A percentile compares a stretch with the other conserved stretches of the same genome.
Conservation (phyloP, 2,329 filamentous ascomycete species). For the Talaromyces sp. region DNA sequence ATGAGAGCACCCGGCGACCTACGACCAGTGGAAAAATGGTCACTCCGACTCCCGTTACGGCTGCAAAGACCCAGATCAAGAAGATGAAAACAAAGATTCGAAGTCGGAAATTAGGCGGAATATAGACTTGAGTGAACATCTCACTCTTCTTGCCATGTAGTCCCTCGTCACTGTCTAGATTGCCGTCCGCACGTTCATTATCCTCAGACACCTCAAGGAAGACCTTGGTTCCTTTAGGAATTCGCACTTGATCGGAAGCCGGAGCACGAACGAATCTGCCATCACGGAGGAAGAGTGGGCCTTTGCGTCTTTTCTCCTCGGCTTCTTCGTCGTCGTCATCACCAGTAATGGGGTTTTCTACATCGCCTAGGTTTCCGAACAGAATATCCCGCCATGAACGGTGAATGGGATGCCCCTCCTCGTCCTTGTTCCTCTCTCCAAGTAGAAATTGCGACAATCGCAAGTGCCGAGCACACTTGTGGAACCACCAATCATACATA, state of each 20-base stretch:
- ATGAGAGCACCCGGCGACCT: slow-evolving; percentile 73
- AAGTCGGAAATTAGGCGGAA: slow-evolving; percentile 78
- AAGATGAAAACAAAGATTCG: slow-evolving; percentile 83
- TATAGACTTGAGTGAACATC: slow-evolving; percentile 69
- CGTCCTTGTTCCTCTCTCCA: slow-evolving; percentile 73
- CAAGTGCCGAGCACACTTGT: slow-evolving; percentile 72
- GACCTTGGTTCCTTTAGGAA: slow-evolving; percentile 76
- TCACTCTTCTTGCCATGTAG: slow-evolving; percentile 59
- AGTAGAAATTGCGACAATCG: slow-evolving; percentile 92
- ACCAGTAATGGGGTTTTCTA: slow-evolving; percentile 34
- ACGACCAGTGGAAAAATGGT: slow-evolving; percentile 85
- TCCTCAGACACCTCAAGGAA: slow-evolving; percentile 73
- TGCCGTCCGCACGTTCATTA: slow-evolving; percentile 63
- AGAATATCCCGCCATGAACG: slow-evolving; percentile 55
- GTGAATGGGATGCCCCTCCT: slow-evolving; percentile 68
- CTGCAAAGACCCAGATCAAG: slow-evolving; percentile 90
- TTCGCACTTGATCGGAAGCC: slow-evolving; percentile 89
- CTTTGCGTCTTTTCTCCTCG: slow-evolving; percentile 40
- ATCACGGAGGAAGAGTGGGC: slow-evolving; percentile 60
- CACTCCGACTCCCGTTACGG: slow-evolving; percentile 75
- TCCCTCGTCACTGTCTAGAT: slow-evolving; percentile 52
- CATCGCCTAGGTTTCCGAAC: slow-evolving; percentile 37
- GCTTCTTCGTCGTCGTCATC: slow-evolving; percentile 29
- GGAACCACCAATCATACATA: slow-evolving; percentile 97
- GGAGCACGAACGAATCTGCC: slow-evolving; percentile 89